These are phyloP conservation scores for Neonectria punicea DNA, from an alignment of 2,329 filamentous ascomycete species.

Conservation along the genomic window DNA sequence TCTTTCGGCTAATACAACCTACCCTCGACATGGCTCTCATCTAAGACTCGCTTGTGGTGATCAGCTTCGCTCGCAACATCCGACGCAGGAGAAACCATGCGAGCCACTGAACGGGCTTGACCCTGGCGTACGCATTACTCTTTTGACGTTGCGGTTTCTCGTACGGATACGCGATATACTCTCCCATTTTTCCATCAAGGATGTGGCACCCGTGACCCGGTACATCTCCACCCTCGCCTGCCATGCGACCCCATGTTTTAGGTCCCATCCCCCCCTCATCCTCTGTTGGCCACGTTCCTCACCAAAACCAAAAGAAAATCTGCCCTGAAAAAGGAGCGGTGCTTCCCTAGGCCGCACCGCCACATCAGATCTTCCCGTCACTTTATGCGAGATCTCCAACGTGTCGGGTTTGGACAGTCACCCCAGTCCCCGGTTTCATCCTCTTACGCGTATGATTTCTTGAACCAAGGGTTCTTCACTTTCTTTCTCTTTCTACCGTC, in stretches of 20 bases:
- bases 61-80: constrained; percentile 16
- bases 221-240: constrained; percentile 20
- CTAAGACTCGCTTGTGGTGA: constrained; percentile 10
- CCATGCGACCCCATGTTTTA: constrained; percentile 22
- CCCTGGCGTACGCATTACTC: constrained; percentile 1
- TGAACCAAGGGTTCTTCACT: not conserved
- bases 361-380: constrained; percentile 38
- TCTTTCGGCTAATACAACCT: constrained; percentile 2
- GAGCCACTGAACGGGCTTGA: not conserved
- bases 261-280: constrained; percentile 14
- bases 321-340: constrained; percentile 18
- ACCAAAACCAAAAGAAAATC: constrained; percentile 6
- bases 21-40: constrained; percentile 3
- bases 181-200: constrained; percentile 11
- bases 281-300: constrained; percentile 16
- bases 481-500: not conserved
- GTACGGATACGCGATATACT: constrained; percentile 11
- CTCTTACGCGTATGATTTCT: not conserved
- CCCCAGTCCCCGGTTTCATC: constrained; percentile 1
- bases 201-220: constrained; percentile 23
- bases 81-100: constrained; percentile 1
- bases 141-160: constrained; percentile 21
- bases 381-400: constrained; percentile 34
- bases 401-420: constrained; percentile 26
- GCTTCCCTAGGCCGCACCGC: constrained; percentile 28